These are phyloP conservation scores for Salix koriyanagi DNA, from an alignment of 345 rosid genomes.

Conservation along the genomic window DNA sequence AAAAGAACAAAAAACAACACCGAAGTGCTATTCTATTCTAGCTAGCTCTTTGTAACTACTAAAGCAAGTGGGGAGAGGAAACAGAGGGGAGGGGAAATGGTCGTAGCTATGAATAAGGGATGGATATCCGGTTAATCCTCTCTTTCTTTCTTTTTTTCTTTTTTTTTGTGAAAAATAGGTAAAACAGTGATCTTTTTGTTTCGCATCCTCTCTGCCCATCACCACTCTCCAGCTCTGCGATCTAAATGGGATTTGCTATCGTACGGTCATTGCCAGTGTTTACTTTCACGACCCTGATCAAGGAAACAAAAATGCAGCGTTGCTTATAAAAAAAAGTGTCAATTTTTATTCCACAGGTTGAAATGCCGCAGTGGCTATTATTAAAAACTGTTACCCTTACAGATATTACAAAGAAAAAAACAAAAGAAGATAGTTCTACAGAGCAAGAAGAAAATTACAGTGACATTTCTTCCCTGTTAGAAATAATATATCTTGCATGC, in stretches of 20 bases:
- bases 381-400: neutral
- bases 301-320: neutral
- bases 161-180: slow-evolving; percentile 1
- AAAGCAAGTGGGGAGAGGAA: neutral
- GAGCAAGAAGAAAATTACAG: neutral
- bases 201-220: neutral
- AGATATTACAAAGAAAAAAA: neutral
- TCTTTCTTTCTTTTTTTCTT: neutral
- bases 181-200: neutral
- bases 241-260: neutral
- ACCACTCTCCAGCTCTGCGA: neutral
- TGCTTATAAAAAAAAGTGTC: neutral
- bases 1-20: slow-evolving; percentile 7
- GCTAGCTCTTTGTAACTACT: neutral
- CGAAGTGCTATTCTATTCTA: neutral
- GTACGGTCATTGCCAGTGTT: neutral
- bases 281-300: neutral
- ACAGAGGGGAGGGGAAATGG: slow-evolving; percentile 1
- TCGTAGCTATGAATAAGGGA: slow-evolving; percentile 20
- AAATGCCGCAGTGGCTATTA: neutral
- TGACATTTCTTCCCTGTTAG: neutral
- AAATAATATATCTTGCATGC: neutral
- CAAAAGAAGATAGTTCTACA: neutral
- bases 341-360: neutral
- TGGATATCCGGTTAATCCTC: slow-evolving; percentile 21